Evolutionary conservation across 495 filamentous ascomycete species (phyloP).

Genomic region (Aspergillus conjunctus): DNA sequence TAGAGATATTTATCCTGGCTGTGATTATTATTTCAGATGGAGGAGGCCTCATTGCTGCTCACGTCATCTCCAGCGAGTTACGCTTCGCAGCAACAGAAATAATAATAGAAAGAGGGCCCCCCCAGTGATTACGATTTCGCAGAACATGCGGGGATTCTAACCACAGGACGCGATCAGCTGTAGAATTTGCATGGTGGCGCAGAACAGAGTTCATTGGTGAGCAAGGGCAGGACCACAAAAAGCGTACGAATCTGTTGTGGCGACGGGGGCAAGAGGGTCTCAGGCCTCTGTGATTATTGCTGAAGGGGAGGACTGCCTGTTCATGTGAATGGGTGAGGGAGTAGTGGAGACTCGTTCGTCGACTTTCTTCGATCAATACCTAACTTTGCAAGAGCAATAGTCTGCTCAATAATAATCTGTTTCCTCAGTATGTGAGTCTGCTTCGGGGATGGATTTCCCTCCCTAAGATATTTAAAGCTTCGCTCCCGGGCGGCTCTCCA

Average conservation of each 20-base stretch:
- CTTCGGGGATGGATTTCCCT: background rate
- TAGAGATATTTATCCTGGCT: conserved; percentile 5
- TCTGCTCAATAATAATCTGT: conserved; percentile 2
- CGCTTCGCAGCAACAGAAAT: conserved; percentile 9
- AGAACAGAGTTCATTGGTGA: conserved; percentile 13
- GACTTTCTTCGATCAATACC: background rate
- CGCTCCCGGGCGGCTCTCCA: background rate
- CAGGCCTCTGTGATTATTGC: background rate
- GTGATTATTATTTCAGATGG: background rate
- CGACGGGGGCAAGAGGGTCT: background rate
- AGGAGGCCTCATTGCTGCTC: background rate
- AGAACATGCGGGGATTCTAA: conserved; percentile 11
- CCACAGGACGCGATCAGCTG: conserved; percentile 15
- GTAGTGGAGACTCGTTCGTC: background rate
- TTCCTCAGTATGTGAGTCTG: background rate
- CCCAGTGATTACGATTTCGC: conserved; percentile 7
- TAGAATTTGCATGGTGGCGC: conserved; percentile 23
- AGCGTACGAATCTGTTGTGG: background rate
- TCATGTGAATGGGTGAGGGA: background rate
- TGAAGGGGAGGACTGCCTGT: background rate
- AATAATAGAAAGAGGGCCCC: background rate
- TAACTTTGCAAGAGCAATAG: background rate
- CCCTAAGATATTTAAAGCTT: conserved; percentile 9
- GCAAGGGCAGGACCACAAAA: conserved; percentile 1
- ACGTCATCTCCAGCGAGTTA: background rate